Evolutionary conservation across 306 rosid species (phyloP).

Genomic region (Trifolium repens): DNA sequence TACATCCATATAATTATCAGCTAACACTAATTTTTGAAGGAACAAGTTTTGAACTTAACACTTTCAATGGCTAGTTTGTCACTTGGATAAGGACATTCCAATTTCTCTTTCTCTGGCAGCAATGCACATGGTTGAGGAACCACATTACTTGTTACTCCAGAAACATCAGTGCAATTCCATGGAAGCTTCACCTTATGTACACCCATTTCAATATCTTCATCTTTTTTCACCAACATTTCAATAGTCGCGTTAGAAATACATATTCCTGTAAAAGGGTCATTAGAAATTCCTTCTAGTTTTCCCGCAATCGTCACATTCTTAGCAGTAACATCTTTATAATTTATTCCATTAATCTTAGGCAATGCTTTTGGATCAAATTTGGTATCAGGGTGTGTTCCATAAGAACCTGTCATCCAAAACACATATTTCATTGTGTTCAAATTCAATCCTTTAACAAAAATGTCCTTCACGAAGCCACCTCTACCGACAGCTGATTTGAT

Average conservation of each 20-base stretch:
- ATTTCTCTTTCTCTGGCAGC: conserved; percentile 44
- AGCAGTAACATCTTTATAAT: conserved; percentile 57
- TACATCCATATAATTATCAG: neutral
- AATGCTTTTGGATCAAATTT: conserved; percentile 61
- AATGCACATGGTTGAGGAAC: conserved; percentile 60
- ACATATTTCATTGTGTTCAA: conserved; percentile 15
- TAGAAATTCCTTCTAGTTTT: conserved; percentile 52
- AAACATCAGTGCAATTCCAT: conserved; percentile 74
- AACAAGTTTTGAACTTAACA: conserved; percentile 57
- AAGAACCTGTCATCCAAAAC: conserved; percentile 48
- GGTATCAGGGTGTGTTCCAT: conserved; percentile 62
- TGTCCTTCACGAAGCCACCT: conserved; percentile 70
- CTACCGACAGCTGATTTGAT: conserved; percentile 69
- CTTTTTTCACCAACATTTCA: neutral
- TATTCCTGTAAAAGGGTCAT: conserved; percentile 59
- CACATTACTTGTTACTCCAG: conserved; percentile 66
- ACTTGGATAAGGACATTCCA: conserved; percentile 56
- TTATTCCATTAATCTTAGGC: conserved; percentile 57
- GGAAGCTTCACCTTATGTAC: conserved; percentile 37
- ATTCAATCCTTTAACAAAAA: conserved; percentile 49
- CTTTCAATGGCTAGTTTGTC: conserved; percentile 62
- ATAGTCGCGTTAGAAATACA: conserved; percentile 62
- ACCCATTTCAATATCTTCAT: too few relatives aligned
- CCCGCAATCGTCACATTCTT: conserved; percentile 40
- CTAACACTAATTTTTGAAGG: neutral